Percentiles rank a stretch among this genome's conserved stretches.
phyloP scores from a whole-genome alignment of 2,329 filamentous ascomycete species.

The Byssothecium circinans region DNA sequence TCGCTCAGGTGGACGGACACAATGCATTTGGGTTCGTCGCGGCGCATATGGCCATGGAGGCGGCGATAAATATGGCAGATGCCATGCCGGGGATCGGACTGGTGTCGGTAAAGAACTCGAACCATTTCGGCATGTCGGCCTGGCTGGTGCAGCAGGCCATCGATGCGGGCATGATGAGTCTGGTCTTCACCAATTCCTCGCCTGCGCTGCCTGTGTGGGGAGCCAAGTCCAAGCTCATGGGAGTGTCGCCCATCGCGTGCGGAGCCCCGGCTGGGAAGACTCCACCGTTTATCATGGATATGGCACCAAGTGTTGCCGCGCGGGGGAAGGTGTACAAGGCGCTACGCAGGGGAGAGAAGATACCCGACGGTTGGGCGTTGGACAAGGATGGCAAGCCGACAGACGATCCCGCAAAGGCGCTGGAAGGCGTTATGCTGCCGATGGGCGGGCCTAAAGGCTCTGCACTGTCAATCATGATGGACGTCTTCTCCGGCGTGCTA shows the following conservation, averaged over 20 bases:
- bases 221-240: slow-evolving; percentile 68
- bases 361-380: slow-evolving; percentile 74
- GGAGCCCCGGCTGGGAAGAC: slow-evolving; percentile 68
- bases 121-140: slow-evolving; percentile 82
- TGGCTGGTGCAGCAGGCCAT: slow-evolving; percentile 79
- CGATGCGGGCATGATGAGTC: slow-evolving; percentile 66
- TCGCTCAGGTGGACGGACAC: slow-evolving; percentile 66
- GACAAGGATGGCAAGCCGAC: slow-evolving; percentile 70
- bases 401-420: slow-evolving; percentile 69
- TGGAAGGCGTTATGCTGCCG: slow-evolving; percentile 74
- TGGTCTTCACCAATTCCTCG: slow-evolving; percentile 63
- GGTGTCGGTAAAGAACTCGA: slow-evolving; percentile 73
- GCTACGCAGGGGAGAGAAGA: slow-evolving; percentile 66
- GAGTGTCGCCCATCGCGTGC: slow-evolving; percentile 73
- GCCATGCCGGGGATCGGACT: slow-evolving; percentile 69
- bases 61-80: slow-evolving; percentile 67
- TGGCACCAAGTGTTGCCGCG: slow-evolving; percentile 70
- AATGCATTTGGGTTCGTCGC: slow-evolving; percentile 78
- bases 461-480: slow-evolving; percentile 81
- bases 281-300: slow-evolving; percentile 71
- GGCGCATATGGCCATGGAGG: slow-evolving; percentile 65
- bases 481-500: slow-evolving; percentile 79
- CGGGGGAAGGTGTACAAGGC: slow-evolving; percentile 76
- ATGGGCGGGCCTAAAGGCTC: slow-evolving; percentile 86
- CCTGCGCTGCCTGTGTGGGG: slow-evolving; percentile 74